Base-by-base conservation (phyloP, 257 asterid species). In the Lycium barbarum region DNA sequence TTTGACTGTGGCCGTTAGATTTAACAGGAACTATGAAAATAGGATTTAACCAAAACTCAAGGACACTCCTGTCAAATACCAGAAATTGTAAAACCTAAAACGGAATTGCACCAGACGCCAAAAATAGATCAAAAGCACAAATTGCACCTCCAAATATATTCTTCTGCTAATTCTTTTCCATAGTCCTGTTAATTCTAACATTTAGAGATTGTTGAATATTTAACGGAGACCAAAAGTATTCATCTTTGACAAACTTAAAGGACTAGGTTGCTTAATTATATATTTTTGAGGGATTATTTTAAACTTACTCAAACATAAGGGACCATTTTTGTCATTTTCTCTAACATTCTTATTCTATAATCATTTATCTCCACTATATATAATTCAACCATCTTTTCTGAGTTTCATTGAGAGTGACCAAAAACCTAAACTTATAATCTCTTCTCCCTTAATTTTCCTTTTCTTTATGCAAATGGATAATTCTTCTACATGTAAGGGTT, bases 361-460 rank as follows among this genome's bases (percentile, higher is more conserved):
- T 49, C 45, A 17, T 7, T 51, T 65, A 66, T 20, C 65, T 15
- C 83, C 72, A 22, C 87, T 86, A 55, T 90, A 90, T 88, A 88
- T 88, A 89, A n/a, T 47, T 14, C 55, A 74, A 84, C 58, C 67
- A 40, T 43, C 47, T 63, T 26, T 45, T 72, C 53, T 59, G 18
- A 51, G 33, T 68, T 71, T 85, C 36, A 40, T 18, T 86, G 54
- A 66, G 82, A 86, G 43, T 73, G 26, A 47, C 81, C 84, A 84
- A 82, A 53, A 81, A 38, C 40, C 79, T 45, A 5, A 26, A 62
- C 47, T 13, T 62, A 43, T 71, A 47, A 18, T 55, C 10, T 22
- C 83, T 59, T 68, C 18, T 33, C 1, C 15, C 36, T 26, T 8
- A 26, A 6, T n/a, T 20, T 35, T 43, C 51, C 3, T 58, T 22